Base-by-base conservation (phyloP, 805 yeast species). In the Clavispora santaluciae region DNA sequence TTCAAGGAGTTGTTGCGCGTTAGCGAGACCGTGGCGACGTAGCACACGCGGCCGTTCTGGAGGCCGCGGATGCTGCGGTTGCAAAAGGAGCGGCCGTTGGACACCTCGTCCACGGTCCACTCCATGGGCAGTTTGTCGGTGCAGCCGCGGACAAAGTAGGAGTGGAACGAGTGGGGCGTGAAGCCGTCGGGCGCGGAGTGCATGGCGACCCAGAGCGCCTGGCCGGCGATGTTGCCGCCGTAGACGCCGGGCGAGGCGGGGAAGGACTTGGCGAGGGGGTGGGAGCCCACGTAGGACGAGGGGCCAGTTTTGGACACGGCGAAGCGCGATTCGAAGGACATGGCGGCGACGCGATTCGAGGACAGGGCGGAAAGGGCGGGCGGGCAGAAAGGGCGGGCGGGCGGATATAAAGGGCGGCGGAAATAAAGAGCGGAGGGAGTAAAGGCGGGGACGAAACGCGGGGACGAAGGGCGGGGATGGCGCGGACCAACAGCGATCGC, bases 121-220 rank as follows among this genome's bases (percentile, higher is more conserved):
- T 51, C 51, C 39, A 69, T 58, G 2, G 58, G 57, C 1, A 30
- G 37, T 12, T 46, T 36, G 40, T 63, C 71, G 39, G 52, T 56
- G n/a, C 65, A 70, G 10, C 68, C 66, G 43, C 64, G 63, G 18
- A 66, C 58, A 42, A 68, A 68, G 42, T 61, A 65, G 15, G 67
- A 62, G 43, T 68, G 73, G 26, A 68, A 50, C 1, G 72, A 66
- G 38, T 68, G 70, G 2, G 74, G 74, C n/a, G 57, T 57, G 46
- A 61, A 68, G 4, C 59, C 64, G 46, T 52, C 49, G 6, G 61
- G 61, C 3, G 55, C 51, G 12, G 61, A 51, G 37, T 59, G 61
- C 57, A 68, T 60, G 3, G 68, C 69, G 11, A 63, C 73, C 22
- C 63, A 49, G 9, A 64, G 39, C 2, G 66, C 58, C 44, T 66